Conservation (phyloP, 2,329 filamentous ascomycete genomes). For the Neurospora crassa region DNA sequence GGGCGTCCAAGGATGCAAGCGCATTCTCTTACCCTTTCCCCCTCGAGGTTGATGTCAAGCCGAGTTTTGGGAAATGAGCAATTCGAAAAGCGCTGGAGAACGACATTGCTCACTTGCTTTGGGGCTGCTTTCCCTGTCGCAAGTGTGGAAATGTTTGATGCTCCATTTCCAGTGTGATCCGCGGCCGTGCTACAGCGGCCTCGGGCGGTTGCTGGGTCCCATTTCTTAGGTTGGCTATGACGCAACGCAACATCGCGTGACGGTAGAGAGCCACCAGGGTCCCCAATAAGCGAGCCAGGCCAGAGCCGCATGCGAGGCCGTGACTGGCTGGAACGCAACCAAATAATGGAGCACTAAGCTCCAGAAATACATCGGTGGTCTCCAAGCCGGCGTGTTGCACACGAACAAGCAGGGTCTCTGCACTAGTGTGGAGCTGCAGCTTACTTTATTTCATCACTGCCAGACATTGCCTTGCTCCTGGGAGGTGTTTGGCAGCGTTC, state of each 20-base stretch:
- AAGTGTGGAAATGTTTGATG: background rate
- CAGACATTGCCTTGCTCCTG: background rate
- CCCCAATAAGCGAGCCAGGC: background rate
- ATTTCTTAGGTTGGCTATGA: background rate
- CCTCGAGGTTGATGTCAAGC: background rate
- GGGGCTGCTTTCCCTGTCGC: background rate
- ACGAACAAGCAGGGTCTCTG: background rate
- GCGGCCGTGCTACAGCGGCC: background rate
- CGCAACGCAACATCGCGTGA: constrained; percentile 2
- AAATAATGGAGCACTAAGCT: background rate
- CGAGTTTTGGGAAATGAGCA: background rate
- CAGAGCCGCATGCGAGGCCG: background rate
- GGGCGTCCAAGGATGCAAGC: background rate
- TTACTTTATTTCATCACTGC: background rate
- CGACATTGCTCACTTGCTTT: background rate
- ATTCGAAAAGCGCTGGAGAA: background rate
- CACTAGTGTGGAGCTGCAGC: background rate
- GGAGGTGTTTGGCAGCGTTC: background rate
- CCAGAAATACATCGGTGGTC: background rate
- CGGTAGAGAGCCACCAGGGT: background rate
- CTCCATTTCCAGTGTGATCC: background rate
- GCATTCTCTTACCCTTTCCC: background rate
- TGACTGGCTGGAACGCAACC: background rate
- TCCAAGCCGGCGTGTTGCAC: background rate
- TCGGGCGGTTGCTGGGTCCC: background rate